Conservation (phyloP, 2,329 filamentous ascomycete genomes). For the Byssochlamys sp. region DNA sequence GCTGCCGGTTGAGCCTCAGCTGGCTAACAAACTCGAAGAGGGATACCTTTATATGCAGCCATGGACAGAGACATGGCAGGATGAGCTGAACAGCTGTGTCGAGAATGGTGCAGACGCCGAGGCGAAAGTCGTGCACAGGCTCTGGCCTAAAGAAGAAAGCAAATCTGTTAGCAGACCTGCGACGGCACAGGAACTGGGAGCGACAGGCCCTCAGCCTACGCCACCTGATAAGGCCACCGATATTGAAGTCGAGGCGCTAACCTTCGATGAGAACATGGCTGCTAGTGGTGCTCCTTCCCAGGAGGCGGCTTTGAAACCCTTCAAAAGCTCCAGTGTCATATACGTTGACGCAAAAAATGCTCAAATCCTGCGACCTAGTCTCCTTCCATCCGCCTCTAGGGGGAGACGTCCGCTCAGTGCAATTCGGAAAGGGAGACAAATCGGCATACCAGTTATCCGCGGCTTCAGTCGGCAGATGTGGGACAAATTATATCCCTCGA, state of each 20-base stretch:
- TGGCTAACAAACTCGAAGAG: conserved; percentile 87
- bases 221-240: conserved; percentile 6
- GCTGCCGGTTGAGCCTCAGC: conserved; percentile 71
- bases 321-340: conserved; percentile 69
- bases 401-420: conserved; percentile 70
- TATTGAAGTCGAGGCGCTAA: conserved; percentile 4
- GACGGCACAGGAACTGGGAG: conserved; percentile 29
- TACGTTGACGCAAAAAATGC: conserved; percentile 70
- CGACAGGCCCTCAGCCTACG: conserved; percentile 14
- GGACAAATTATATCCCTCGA: conserved; percentile 59
- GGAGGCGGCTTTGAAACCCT: conserved; percentile 47
- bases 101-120: conserved; percentile 84
- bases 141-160: conserved; percentile 60
- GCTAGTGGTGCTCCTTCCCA: conserved; percentile 31
- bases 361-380: conserved; percentile 74
- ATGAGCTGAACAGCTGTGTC: conserved; percentile 80
- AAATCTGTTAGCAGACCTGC: conserved; percentile 25
- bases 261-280: conserved; percentile 31
- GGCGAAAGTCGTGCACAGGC: conserved; percentile 72
- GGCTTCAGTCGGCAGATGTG: conserved; percentile 74
- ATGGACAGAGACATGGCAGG: conserved; percentile 85
- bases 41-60: conserved; percentile 78
- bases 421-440: conserved; percentile 69
- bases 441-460: conserved; percentile 79
- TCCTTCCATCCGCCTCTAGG: conserved; percentile 77